Conservation (phyloP, 1,284 basidiomycete genomes). For the Trichosporon coremiiforme region DNA sequence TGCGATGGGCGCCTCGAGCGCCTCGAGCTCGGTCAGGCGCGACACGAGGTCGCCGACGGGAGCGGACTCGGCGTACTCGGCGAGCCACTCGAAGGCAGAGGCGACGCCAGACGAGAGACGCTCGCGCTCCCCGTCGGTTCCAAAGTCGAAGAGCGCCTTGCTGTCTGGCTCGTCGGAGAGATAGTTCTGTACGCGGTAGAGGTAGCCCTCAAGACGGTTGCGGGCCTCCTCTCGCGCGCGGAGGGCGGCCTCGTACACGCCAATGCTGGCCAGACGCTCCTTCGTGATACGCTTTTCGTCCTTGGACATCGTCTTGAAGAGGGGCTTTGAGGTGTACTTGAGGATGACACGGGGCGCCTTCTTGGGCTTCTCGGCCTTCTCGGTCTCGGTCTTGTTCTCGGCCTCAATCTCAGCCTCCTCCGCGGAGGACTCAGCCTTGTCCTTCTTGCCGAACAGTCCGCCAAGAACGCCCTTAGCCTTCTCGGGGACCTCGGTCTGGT, state of each 20-base stretch:
- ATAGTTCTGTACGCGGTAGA: slow-evolving; percentile 86
- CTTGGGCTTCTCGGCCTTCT: slow-evolving; percentile 26
- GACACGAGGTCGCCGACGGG: slow-evolving; percentile 71
- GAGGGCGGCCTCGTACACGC: slow-evolving; percentile 75
- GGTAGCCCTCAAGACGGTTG: slow-evolving; percentile 87
- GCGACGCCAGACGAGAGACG: slow-evolving; percentile 67
- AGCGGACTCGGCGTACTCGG: slow-evolving; percentile 81
- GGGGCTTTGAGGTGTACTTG: slow-evolving; percentile 65
- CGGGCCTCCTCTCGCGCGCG: slow-evolving; percentile 81
- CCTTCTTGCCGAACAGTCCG: slow-evolving; percentile 72
- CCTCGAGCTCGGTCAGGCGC: slow-evolving; percentile 76
- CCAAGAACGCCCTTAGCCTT: slow-evolving; percentile 75
- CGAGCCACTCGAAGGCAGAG: slow-evolving; percentile 77
- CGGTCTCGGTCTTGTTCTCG: slow-evolving; percentile 39
- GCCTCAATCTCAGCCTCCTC: slow-evolving; percentile 52
- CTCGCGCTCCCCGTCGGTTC: slow-evolving; percentile 69
- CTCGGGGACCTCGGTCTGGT: slow-evolving; percentile 60
- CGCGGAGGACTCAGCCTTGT: slow-evolving; percentile 47
- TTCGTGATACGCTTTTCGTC: slow-evolving; percentile 72
- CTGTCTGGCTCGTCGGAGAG: slow-evolving; percentile 65
- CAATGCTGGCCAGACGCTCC: slow-evolving; percentile 73
- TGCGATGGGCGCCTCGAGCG: slow-evolving; percentile 77
- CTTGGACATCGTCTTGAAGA: slow-evolving; percentile 68
- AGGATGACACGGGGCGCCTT: slow-evolving; percentile 58
- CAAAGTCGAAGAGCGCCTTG: slow-evolving; percentile 77